These are phyloP conservation scores for Lactifluus piperatus DNA, from an alignment of 768 basidiomycete species.

Conservation along the genomic window DNA sequence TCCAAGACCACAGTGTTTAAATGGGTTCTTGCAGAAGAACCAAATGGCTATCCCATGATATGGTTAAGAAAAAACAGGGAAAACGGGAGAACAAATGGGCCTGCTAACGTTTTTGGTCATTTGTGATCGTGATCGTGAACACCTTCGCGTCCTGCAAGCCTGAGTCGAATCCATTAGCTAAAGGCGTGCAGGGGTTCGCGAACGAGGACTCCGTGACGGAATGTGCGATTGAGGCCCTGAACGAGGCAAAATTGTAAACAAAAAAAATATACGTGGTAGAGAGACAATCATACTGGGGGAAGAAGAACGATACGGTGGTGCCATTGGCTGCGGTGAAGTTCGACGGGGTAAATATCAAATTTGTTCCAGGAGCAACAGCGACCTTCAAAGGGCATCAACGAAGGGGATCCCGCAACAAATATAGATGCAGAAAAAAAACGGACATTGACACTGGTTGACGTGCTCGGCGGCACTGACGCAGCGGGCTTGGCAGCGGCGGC, in stretches of 20 bases:
- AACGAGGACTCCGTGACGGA: constrained; percentile 29
- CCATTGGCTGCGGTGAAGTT: constrained; percentile 41
- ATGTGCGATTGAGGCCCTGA: constrained; percentile 17
- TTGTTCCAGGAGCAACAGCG: constrained; percentile 33
- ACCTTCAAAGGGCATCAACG: constrained; percentile 27
- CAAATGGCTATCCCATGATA: constrained; percentile 36
- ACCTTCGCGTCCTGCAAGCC: constrained; percentile 33
- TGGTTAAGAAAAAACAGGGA: background rate
- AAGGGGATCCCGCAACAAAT: background rate
- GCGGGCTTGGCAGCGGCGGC: constrained; percentile 20
- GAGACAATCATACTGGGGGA: constrained; percentile 33
- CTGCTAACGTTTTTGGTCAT: constrained; percentile 37
- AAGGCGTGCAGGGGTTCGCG: constrained; percentile 29
- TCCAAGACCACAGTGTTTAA: constrained; percentile 44
- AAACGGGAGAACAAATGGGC: background rate
- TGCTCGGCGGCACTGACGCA: constrained; percentile 26
- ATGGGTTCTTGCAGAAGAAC: constrained; percentile 43
- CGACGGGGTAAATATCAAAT: constrained; percentile 36
- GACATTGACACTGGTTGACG: constrained; percentile 19
- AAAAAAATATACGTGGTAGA: background rate
- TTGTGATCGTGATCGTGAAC: constrained; percentile 42
- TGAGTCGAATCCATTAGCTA: constrained; percentile 46
- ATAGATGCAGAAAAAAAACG: too few relatives aligned
- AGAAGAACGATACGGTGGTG: constrained; percentile 46
- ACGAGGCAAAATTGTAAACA: background rate